Conservation (phyloP, 108 stramenopile species). For the Nitzschia putrida region DNA sequence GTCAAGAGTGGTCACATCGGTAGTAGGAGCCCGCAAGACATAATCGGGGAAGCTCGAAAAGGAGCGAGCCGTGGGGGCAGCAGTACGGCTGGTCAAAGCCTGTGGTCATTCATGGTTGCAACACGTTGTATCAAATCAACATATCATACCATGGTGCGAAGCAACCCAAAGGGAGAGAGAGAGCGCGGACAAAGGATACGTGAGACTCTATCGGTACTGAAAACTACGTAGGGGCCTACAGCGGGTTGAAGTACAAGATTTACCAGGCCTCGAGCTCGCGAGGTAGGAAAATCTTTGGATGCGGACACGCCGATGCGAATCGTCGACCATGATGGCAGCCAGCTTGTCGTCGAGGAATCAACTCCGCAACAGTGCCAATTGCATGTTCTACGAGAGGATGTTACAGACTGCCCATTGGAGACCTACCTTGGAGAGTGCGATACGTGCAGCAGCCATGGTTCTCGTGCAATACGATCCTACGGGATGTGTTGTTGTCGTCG, state of each 20-base stretch:
- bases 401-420: too few species aligned
- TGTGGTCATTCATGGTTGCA: not conserved
- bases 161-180: too few species aligned
- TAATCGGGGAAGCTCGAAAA: constrained; percentile 68
- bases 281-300: not conserved
- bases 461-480: too few species aligned
- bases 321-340: constrained; percentile 9
- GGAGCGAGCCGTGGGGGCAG: constrained; percentile 3
- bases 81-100: not conserved
- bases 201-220: too few species aligned
- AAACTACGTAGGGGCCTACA: too few species aligned
- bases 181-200: too few species aligned
- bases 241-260: not conserved
- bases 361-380: too few species aligned
- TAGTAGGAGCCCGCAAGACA: constrained; percentile 82
- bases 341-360: too few species aligned
- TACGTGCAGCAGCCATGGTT: constrained; percentile 18
- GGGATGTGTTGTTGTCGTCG: not conserved
- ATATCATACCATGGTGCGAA: too few species aligned
- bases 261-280: not conserved
- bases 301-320: not conserved
- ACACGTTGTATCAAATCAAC: too few species aligned
- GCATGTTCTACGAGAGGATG: too few species aligned
- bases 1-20: constrained; percentile 80
- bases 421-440: constrained; percentile 17